Percentiles rank a stretch among this genome's conserved stretches.
These are phyloP conservation scores for Hysterangium stoloniferum DNA, from an alignment of 768 basidiomycete genomes.

Conservation along the genomic window DNA sequence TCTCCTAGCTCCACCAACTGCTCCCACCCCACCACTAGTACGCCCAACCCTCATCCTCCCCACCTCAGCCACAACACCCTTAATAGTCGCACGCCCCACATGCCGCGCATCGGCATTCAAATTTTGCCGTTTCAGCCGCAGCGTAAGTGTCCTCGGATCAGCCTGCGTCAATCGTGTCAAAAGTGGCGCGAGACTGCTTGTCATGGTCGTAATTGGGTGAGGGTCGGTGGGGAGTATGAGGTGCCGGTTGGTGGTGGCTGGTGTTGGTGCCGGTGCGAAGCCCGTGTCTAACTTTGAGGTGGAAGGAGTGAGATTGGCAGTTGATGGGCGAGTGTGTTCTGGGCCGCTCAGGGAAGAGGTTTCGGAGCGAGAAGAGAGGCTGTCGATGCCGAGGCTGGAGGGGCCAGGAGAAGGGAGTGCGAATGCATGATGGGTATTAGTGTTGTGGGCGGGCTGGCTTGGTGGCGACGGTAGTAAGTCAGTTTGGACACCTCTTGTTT, in stretches of 20 bases:
- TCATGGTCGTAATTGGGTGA: background rate
- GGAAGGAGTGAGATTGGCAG: background rate
- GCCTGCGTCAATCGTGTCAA: slow-evolving; percentile 60
- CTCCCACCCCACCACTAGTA: slow-evolving; percentile 1
- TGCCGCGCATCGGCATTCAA: slow-evolving; percentile 77
- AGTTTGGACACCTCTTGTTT: background rate
- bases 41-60: slow-evolving; percentile 42
- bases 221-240: background rate
- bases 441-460: background rate
- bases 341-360: slow-evolving; percentile 1
- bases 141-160: slow-evolving; percentile 81
- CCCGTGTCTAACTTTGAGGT: background rate
- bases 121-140: slow-evolving; percentile 85
- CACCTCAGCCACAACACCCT: slow-evolving; percentile 63
- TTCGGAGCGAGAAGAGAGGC: slow-evolving; percentile 2
- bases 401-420: slow-evolving; percentile 6
- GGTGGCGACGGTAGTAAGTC: background rate
- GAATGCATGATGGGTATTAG: background rate
- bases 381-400: slow-evolving; percentile 2
- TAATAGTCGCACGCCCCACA: slow-evolving; percentile 76
- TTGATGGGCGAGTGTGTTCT: background rate
- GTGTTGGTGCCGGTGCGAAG: background rate
- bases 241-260: slow-evolving; percentile 4
- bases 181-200: slow-evolving; percentile 39
- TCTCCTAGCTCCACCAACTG: background rate